Percentiles rank a stretch among this genome's conserved stretches.
These are phyloP conservation scores for Solanum hybrid DNA, from an alignment of 305 asterid genomes.

Conservation along the genomic window DNA sequence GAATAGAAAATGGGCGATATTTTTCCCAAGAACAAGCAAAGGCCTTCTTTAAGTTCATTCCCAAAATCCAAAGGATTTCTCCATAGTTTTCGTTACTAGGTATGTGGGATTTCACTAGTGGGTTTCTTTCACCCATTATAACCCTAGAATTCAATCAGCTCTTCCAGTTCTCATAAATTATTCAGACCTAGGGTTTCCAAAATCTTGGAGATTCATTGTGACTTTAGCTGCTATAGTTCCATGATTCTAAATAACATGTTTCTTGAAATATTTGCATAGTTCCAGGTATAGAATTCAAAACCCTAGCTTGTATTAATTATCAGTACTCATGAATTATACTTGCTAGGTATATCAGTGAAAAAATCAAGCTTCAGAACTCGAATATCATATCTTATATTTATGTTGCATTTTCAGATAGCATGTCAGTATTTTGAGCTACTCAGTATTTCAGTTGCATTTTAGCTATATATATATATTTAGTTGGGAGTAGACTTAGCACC, in stretches of 20 bases:
- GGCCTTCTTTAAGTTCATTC: background rate
- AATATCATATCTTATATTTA: too few relatives aligned
- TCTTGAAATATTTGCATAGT: background rate
- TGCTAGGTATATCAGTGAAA: background rate
- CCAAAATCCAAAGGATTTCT: background rate
- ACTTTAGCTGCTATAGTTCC: too few relatives aligned
- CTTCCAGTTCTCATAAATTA: background rate
- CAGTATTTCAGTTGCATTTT: background rate
- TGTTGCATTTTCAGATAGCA: background rate
- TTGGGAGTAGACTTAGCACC: background rate
- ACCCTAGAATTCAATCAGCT: background rate
- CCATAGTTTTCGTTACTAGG: background rate
- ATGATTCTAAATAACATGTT: background rate
- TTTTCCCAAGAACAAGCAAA: background rate
- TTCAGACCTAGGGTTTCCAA: background rate
- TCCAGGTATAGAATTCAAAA: too few relatives aligned
- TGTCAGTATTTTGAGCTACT: background rate
- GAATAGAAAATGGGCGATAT: background rate
- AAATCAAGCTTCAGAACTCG: background rate
- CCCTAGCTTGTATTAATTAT: background rate
- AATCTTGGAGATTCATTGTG: background rate
- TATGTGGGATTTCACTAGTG: background rate
- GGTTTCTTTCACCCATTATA: background rate
- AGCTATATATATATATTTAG: background rate
- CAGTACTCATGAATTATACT: background rate